Evolutionary conservation across 257 asterid genomes (phyloP), one percentile per base, ranked within the genome.

Genomic region (Jacaranda copaia): DNA sequence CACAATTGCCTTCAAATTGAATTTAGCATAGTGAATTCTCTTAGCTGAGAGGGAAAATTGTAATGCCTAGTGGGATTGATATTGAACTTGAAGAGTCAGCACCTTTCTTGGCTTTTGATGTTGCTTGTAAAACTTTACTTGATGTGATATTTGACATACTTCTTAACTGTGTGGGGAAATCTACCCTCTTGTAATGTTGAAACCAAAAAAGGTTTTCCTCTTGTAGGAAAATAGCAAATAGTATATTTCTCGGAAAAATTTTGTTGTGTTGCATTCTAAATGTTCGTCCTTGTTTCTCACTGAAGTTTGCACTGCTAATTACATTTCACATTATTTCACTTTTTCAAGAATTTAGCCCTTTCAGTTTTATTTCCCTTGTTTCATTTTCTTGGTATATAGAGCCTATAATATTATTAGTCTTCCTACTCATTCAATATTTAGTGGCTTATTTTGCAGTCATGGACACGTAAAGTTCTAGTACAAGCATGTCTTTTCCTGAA

Each of bases 311-410:
- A 8, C 64, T 58, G n/a, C 42, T 59, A 25, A 59, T 59, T 25
- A 42, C 66, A 59, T 18, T 59, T 59, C 66, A 59, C 66, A 59
- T 58, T 58, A 58, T 58, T 20, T 18, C 15, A 19, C 40, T 8
- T 9, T 58, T 25, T 18, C 39, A 58, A 9, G 38, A 19, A 19
- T 25, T 58, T 58, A 20, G 5, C 13, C 19, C 20, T 5, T 58
- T 58, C 39, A 7, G 35, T 19, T 8, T 5, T 18, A 18, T 19
- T 58, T 20, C 39, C 3, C 14, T 58, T 58, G 64, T 58, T 58
- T 18, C 64, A 7, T 56, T 56, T 56, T 52, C 57, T 4, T 14
- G 57, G 19, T 52, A 25, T 25, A 25, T 25, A 52, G 16, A 52
- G 15, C 6, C 57, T 14, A 52, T 18, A 52, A 14, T 52, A 14